Evolutionary conservation across 371 early-diverging fungal genomes (phyloP).

Genomic region (Nematocida homosporus): DNA sequence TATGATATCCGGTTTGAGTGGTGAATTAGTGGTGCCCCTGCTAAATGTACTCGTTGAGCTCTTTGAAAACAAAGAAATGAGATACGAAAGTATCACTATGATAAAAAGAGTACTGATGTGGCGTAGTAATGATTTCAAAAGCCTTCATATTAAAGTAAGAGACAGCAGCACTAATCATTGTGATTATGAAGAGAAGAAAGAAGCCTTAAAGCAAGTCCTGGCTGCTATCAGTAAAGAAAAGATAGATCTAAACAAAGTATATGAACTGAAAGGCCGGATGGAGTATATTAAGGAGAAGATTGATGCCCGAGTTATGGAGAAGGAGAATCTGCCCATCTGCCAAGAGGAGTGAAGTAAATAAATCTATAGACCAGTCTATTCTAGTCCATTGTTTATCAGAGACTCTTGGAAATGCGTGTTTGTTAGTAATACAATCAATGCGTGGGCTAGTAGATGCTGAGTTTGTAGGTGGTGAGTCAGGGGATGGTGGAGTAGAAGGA

Average conservation of each 20-base stretch:
- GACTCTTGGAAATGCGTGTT: no score
- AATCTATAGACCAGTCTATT: constrained; percentile 4
- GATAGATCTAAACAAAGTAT: constrained; percentile 48
- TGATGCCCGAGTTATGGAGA: constrained; percentile 22
- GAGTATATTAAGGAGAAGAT: constrained; percentile 17
- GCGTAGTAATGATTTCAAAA: constrained; percentile 34
- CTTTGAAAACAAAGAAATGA: constrained; percentile 51
- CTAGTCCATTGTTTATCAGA: no score
- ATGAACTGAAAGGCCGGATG: constrained; percentile 40
- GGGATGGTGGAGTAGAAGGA: no score
- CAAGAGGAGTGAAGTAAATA: constrained; percentile 36
- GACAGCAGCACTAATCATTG: not conserved
- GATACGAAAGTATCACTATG: constrained; percentile 18
- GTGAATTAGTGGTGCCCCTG: constrained; percentile 8
- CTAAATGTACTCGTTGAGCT: constrained; percentile 32
- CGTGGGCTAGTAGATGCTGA: no score
- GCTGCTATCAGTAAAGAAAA: constrained; percentile 39
- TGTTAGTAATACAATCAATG: no score
- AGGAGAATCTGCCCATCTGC: constrained; percentile 53
- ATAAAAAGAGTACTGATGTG: constrained; percentile 24
- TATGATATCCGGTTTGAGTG: constrained; percentile 26
- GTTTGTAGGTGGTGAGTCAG: no score
- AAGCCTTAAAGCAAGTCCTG: constrained; percentile 26
- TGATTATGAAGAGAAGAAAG: not conserved
- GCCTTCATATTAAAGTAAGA: not conserved